A percentile compares a stretch with the other conserved stretches of the same genome.
phyloP scores from a whole-genome alignment of 2,329 filamentous ascomycete genomes.

The Cladobotryum mycophilum region DNA sequence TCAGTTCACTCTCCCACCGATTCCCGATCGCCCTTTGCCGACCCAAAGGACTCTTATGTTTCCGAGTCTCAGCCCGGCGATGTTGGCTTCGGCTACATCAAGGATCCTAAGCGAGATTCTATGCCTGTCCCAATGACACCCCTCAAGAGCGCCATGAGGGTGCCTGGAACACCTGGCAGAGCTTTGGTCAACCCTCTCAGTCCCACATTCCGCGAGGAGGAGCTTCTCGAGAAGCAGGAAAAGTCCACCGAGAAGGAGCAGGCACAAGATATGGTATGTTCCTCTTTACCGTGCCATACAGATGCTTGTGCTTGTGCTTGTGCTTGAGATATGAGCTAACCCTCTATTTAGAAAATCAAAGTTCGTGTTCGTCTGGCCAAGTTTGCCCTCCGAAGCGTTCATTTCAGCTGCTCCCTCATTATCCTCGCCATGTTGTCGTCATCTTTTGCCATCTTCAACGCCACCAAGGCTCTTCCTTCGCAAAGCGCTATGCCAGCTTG shows the following conservation, averaged over 20 bases:
- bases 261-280: constrained; percentile 75
- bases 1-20: constrained; percentile 73
- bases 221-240: constrained; percentile 80
- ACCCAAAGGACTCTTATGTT: constrained; percentile 47
- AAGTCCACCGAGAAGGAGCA: constrained; percentile 77
- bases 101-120: constrained; percentile 50
- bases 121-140: constrained; percentile 62
- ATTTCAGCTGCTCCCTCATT: constrained; percentile 94
- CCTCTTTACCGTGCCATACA: too few relatives aligned
- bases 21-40: constrained; percentile 49
- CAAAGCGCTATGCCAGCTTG: constrained; percentile 81
- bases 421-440: constrained; percentile 83
- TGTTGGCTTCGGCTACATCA: constrained; percentile 88
- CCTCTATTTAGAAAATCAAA: constrained; percentile 70
- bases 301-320: background rate
- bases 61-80: constrained; percentile 70
- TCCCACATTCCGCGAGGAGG: constrained; percentile 86
- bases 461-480: constrained; percentile 66
- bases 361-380: constrained; percentile 87
- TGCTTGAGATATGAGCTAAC: constrained; percentile 9
- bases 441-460: constrained; percentile 89
- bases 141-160: constrained; percentile 84
- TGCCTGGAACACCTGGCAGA: constrained; percentile 73
- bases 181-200: constrained; percentile 72
- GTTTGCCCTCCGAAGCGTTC: constrained; percentile 88